Evolutionary conservation across 805 yeast species (phyloP), one percentile per base, ranked within the genome.

Genomic region (Cyberlindnera americana): DNA sequence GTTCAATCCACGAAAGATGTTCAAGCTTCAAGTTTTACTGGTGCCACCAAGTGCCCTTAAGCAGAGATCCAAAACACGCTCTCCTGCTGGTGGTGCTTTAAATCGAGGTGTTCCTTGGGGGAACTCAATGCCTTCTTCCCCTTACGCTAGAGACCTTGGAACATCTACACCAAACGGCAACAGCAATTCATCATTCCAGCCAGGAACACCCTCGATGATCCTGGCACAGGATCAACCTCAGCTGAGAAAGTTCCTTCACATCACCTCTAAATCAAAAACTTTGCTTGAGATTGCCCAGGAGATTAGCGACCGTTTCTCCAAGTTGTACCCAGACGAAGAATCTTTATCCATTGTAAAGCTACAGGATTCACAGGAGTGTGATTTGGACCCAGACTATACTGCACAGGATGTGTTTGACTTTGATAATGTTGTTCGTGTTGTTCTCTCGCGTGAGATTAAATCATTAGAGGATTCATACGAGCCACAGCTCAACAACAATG

Each of bases 331-430:
- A 0, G 69, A 69, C 17, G 79, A 73, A 35, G 75, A 70, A 5
- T 70, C 72, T 1, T 57, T 84, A 15, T 67, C 67, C 6, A 74
- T 86, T 29, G 62, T 70, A n/a, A 73, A 75, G 36, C 60, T 86
- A 5, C 95, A 85, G 54, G 91, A 85, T 57, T 60, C 59, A 29
- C 73, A 77, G 43, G 72, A 72, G 41, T 83, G 90, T 49, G 95
- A 86, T 55, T 62, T 86, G 41, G 95, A 86, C 58, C 90, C 90
- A 0, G 95, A 84, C 44, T 85, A 79, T 47, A 44, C 60, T 3
- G 82, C 79, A 0, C 72, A 71, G 9, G 86, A 83, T 50, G 80
- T 84, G 6, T 83, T 86, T 52, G 76, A 69, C 37, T 59, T 62
- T 12, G 69, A 65, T 42, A 72, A 69, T 42, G 60, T 69, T 5